Conservation (phyloP, 2,329 filamentous ascomycete genomes). For the Fusarium torulosum region DNA sequence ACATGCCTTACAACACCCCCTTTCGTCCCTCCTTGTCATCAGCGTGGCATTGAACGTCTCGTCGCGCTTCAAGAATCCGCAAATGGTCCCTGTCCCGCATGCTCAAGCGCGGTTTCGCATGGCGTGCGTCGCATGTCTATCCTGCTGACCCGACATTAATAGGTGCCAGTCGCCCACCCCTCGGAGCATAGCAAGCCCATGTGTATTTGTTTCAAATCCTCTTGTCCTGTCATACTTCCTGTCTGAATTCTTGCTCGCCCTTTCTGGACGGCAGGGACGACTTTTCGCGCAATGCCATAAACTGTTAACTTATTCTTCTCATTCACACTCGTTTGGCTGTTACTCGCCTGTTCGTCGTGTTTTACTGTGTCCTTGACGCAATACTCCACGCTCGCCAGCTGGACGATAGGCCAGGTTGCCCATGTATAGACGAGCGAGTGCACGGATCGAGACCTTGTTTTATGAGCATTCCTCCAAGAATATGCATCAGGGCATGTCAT, state of each 20-base stretch:
- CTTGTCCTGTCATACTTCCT: slow-evolving; percentile 35
- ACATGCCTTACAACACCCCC: slow-evolving; percentile 40
- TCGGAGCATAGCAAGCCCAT: slow-evolving; percentile 37
- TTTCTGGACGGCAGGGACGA: slow-evolving; percentile 44
- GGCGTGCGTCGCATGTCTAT: slow-evolving; percentile 45
- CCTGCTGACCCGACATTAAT: slow-evolving; percentile 49
- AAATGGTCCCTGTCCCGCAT: slow-evolving; percentile 42
- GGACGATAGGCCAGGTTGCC: slow-evolving; percentile 46
- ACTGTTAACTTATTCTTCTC: slow-evolving; percentile 30
- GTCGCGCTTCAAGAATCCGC: slow-evolving; percentile 40
- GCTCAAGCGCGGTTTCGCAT: slow-evolving; percentile 43
- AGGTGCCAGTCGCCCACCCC: slow-evolving; percentile 46
- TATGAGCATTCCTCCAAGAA: slow-evolving; percentile 40
- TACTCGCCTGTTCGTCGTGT: slow-evolving; percentile 27
- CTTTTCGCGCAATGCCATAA: slow-evolving; percentile 47
- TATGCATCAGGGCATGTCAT: slow-evolving; percentile 41
- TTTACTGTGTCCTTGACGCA: slow-evolving; percentile 29
- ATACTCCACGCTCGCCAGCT: slow-evolving; percentile 31
- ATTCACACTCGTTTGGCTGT: slow-evolving; percentile 44
- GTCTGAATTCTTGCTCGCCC: slow-evolving; percentile 39
- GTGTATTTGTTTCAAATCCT: slow-evolving; percentile 48
- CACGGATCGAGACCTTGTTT: slow-evolving; percentile 43
- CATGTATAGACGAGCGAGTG: slow-evolving; percentile 41
- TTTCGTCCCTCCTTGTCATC: slow-evolving; percentile 47
- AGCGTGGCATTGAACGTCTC: slow-evolving; percentile 48